Evolutionary conservation across 2,329 filamentous ascomycete species (phyloP), one percentile per base, ranked within the genome.

Genomic region (Colletotrichum sp.): DNA sequence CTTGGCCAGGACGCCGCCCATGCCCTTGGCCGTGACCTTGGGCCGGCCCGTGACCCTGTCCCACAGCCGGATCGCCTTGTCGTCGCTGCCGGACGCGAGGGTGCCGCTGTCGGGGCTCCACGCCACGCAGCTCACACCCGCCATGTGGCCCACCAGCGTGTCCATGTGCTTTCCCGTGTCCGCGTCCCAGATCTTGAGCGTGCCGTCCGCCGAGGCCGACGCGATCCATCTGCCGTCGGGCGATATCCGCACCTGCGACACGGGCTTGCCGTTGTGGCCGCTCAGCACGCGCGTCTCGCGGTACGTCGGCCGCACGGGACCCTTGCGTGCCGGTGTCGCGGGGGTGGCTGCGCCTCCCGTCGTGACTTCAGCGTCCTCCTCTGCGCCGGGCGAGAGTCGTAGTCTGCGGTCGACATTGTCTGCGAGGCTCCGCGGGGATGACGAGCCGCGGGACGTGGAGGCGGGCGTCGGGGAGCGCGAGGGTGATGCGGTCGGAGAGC

Each of bases 41-140:
- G 90, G 90, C 9, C 89, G 86, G 0, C 90, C 90, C 26, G 92
- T 93, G 22, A 92, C 89, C 9, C 92, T 87, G 81, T 98, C 95
- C 97, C 97, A 99, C 2, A 99, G 88, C 4, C 97, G 92, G 78
- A 99, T 99, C 1, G 94, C 93, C 86, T 99, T 99, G 89, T 99
- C 97, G 85, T 99, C 97, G 7, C 95, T 96, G 28, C 96, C 97
- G 12, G 95, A 96, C 6, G 96, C 97, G 63, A 99, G 90, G 4
- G 95, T 95, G 79, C 93, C 93, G 77, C 94, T 95, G 84, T 99
- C 96, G 0, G 96, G 96, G 75, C 94, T 94, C 97, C 97, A 99
- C n/a, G 96, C 93, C 64, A 99, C 90, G 52, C 96, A 96, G 36
- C 95, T 98, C 22, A 99, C 92, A 76, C 97, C 97, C 1, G 96